phyloP scores from a whole-genome alignment of 2,329 filamentous ascomycete genomes.

The Colletotrichum chlorophyti region DNA sequence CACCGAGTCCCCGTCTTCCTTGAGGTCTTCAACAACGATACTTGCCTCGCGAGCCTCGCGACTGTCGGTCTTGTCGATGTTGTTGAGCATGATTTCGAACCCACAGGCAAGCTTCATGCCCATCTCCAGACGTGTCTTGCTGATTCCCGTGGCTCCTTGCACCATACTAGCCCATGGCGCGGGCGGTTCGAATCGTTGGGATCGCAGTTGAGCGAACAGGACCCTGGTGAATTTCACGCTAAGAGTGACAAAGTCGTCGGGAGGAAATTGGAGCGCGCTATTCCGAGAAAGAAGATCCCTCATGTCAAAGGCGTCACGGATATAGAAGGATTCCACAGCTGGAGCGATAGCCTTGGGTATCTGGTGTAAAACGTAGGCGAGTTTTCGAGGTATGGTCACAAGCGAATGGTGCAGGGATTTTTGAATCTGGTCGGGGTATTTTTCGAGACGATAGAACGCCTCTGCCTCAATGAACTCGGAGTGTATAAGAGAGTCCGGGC shows the following conservation, averaged over 20 bases:
- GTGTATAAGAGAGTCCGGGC: conserved; percentile 67
- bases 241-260: conserved; percentile 78
- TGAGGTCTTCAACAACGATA: conserved; percentile 77
- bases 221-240: conserved; percentile 87
- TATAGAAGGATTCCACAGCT: conserved; percentile 89
- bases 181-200: conserved; percentile 79
- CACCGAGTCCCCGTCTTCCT: conserved; percentile 68
- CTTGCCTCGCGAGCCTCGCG: conserved; percentile 76
- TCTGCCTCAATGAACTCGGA: conserved; percentile 82
- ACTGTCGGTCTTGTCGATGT: conserved; percentile 72
- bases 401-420: conserved; percentile 79
- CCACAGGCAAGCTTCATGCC: conserved; percentile 92
- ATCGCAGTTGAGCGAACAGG: conserved; percentile 87
- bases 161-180: conserved; percentile 52
- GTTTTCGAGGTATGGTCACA: conserved; percentile 78
- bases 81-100: conserved; percentile 83
- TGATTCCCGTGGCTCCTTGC: conserved; percentile 34
- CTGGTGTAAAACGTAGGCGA: conserved; percentile 80
- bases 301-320: conserved; percentile 81
- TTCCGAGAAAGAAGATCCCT: conserved; percentile 68
- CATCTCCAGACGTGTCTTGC: conserved; percentile 60
- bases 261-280: conserved; percentile 69
- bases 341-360: conserved; percentile 80
- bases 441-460: conserved; percentile 86
- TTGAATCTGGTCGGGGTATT: conserved; percentile 79